Base-by-base conservation (phyloP, 306 rosid species). In the Malus sylvestris region DNA sequence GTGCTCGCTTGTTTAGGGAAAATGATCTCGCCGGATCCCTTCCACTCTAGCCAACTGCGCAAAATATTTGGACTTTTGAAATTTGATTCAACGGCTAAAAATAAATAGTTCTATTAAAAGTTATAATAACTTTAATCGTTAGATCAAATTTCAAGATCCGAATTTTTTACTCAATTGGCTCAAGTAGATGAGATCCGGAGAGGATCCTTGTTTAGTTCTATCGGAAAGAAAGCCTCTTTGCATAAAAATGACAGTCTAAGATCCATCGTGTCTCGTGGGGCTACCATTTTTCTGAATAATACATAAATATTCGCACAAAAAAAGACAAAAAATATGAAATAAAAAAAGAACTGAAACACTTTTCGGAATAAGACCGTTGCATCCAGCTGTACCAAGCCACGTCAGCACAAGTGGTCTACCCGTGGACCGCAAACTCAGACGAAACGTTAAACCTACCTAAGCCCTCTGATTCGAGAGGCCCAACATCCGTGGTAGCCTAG, bases 311-410 rank as follows among this genome's bases (percentile, higher is more conserved):
- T 38, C 42, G 42, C 3, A 19, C n/a, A 49, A 10, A 25, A 59
- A 62, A 6, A 22, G 7, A 25, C 25, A 27, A 64, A 57, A 57
- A 29, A 33, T 1, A 70, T 16, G 9, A 13, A n/a, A 58, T 58
- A 58, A 71, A 32, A 46, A 4, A 63, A 6, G 32, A 32, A 45
- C 51, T 35, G 27, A 4, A 42, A 35, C 70, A 38, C 18, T 45
- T 75, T 58, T 75, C 62, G 29, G 77, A 72, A 58, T 33, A 51
- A 9, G 76, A 78, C 86, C 81, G 87, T 84, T 82, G 86, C 67
- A 52, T 78, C 78, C 85, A 87, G 90, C 85, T 75, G 67, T 51
- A 15, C 35, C 23, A 74, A 13, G 66, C 83, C 88, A 78, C 77
- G 81, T 82, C 86, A 82, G 63, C 80, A 35, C 13, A 3, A 11